Conservation (phyloP, 1,284 basidiomycete genomes). For the Puccinia polysora region DNA sequence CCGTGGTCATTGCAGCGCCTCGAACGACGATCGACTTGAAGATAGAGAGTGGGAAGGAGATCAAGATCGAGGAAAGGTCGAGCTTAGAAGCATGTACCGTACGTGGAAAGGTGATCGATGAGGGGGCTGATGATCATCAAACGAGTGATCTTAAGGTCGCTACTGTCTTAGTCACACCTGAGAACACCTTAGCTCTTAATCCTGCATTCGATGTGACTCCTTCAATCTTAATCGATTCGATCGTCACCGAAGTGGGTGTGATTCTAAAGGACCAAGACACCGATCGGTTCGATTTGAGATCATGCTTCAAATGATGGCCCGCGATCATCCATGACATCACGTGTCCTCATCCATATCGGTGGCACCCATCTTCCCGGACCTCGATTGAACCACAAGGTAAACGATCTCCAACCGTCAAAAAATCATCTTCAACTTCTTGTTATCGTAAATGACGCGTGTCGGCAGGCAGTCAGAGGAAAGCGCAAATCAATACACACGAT, state of each 20-base stretch:
- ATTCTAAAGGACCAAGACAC: not conserved
- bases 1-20: conserved; percentile 84
- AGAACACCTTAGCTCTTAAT: conserved; percentile 67
- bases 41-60: conserved; percentile 52
- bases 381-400: too few relatives aligned
- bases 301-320: not conserved
- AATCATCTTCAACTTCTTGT: too few relatives aligned
- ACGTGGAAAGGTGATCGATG: conserved; percentile 67
- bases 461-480: too few relatives aligned
- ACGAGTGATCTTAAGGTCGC: conserved; percentile 61
- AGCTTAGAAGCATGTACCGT: conserved; percentile 78
- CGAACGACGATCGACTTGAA: conserved; percentile 80
- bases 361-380: too few relatives aligned
- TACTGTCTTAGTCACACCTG: conserved; percentile 65
- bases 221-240: conserved; percentile 60
- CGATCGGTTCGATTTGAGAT: conserved; percentile 4
- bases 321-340: too few relatives aligned
- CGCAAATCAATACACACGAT: too few relatives aligned
- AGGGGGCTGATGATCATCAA: conserved; percentile 50
- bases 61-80: conserved; percentile 85
- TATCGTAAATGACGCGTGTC: too few relatives aligned
- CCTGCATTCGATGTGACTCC: conserved; percentile 92
- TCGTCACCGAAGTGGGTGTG: conserved; percentile 52
- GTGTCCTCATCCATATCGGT: too few relatives aligned
- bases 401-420: too few relatives aligned